These are phyloP conservation scores for Haplosporangium gracile DNA, from an alignment of 192 early-diverging fungal species.

Conservation along the genomic window DNA sequence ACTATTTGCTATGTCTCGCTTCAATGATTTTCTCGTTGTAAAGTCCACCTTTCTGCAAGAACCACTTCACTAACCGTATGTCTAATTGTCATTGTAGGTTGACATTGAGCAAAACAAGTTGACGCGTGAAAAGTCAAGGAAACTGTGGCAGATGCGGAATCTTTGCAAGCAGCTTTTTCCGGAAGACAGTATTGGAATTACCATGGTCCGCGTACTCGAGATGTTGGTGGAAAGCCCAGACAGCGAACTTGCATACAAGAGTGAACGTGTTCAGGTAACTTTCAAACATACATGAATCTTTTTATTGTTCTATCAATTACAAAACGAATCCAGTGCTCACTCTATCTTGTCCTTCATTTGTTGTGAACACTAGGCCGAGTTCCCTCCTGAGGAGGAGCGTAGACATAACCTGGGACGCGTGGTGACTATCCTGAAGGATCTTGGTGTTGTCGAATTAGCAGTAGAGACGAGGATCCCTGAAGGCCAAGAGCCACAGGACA, in stretches of 20 bases:
- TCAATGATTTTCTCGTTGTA: not conserved
- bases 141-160: conserved; percentile 40
- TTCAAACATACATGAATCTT: no score
- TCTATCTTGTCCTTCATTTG: not conserved
- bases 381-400: conserved; percentile 47
- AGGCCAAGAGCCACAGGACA: not conserved
- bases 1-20: not conserved
- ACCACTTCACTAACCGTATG: not conserved
- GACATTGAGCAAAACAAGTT: conserved; percentile 33
- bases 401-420: conserved; percentile 49
- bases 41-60: not conserved
- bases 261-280: conserved; percentile 38
- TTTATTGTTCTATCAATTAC: not conserved
- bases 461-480: conserved; percentile 20
- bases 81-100: conserved; percentile 5
- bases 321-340: not conserved
- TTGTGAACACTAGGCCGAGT: conserved; percentile 22
- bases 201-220: conserved; percentile 37
- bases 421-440: conserved; percentile 28
- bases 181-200: conserved; percentile 37
- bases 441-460: conserved; percentile 29
- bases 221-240: conserved; percentile 30
- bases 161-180: conserved; percentile 53
- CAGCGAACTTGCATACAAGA: conserved; percentile 36
- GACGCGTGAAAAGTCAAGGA: conserved; percentile 30